Evolutionary conservation across 805 yeast species (phyloP), one percentile per base, ranked within the genome.

Genomic region (Lachancea lanzarotensis): DNA sequence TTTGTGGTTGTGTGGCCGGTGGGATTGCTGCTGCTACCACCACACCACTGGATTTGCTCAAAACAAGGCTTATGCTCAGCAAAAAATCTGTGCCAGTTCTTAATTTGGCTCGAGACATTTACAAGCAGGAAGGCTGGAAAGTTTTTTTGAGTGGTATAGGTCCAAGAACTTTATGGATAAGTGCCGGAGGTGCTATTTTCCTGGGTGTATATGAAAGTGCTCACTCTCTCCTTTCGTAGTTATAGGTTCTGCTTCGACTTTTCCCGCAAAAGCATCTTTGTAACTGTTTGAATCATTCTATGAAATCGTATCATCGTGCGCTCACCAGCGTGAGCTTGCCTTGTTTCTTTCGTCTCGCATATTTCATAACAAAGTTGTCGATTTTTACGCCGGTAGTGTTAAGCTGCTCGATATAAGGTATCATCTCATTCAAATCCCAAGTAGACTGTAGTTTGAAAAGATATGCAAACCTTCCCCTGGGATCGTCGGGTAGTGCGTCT

Each of bases 151-250:
- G 76, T 40, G 99, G 99, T 12, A 74, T 91, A 22, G 97, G 95
- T 0, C 98, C 99, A 3, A 75, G 99, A 62, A 90, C 97, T 0
- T 73, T 85, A 78, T 93, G 98, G 98, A 91, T 93, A 46, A 82
- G 95, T 67, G 93, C 95, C 3, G 99, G 99, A 17, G 99, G 99
- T 25, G 96, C 98, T 15, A 89, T 95, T 15, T 93, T 95, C 69
- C 70, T 93, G 45, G 99, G 99, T 3, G 86, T 87, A 45, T 93
- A 93, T 60, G 99, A 95, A 65, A 64, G 81, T 18, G 83, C 79
- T 10, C 73, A 71, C 50, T 59, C 72, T 9, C 50, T 60, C n/a
- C 58, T 72, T 35, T 35, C 54, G 32, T 44, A 46, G 47, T 45
- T 38, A 41, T 41, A 41, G 35, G 27, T n/a, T n/a, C 26, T 9